Evolutionary conservation across 1,284 basidiomycete genomes (phyloP).

Genomic region (Athelia sp.): DNA sequence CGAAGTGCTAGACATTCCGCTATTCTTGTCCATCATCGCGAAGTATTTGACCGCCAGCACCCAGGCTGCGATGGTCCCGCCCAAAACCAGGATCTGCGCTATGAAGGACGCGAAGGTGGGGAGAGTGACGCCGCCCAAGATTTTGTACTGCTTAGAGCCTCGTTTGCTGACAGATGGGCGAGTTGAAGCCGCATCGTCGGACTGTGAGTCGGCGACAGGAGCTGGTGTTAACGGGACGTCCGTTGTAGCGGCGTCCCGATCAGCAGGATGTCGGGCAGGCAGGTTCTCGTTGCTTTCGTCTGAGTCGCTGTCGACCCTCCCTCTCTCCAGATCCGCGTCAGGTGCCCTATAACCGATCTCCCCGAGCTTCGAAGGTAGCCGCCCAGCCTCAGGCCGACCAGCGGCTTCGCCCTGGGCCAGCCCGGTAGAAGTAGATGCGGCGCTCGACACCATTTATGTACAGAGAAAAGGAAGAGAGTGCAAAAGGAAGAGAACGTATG

Average conservation of each 20-base stretch:
- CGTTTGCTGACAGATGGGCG: conserved; percentile 26
- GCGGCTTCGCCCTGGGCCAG: no score
- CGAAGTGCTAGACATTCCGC: conserved; percentile 2
- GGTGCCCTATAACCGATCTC: conserved; percentile 56
- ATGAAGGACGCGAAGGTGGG: conserved; percentile 40
- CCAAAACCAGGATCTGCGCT: conserved; percentile 37
- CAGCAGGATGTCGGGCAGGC: conserved; percentile 53
- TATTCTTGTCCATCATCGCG: background rate
- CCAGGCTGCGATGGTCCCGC: conserved; percentile 54
- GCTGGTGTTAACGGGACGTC: conserved; percentile 14
- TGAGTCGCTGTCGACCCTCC: conserved; percentile 27
- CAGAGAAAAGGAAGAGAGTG: no score
- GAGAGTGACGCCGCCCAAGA: conserved; percentile 40
- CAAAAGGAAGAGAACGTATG: no score
- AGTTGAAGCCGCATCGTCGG: conserved; percentile 15
- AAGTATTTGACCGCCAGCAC: conserved; percentile 29
- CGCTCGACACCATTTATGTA: no score
- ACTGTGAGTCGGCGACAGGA: conserved; percentile 14
- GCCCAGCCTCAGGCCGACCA: conserved; percentile 40
- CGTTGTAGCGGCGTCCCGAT: conserved; percentile 30
- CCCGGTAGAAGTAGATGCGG: no score
- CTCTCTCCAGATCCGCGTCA: background rate
- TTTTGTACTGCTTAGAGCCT: conserved; percentile 23
- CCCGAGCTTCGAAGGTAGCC: conserved; percentile 58
- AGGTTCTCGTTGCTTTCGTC: conserved; percentile 18